These are phyloP conservation scores for Sarcomyxa edulis DNA, from an alignment of 768 basidiomycete species.

Conservation along the genomic window DNA sequence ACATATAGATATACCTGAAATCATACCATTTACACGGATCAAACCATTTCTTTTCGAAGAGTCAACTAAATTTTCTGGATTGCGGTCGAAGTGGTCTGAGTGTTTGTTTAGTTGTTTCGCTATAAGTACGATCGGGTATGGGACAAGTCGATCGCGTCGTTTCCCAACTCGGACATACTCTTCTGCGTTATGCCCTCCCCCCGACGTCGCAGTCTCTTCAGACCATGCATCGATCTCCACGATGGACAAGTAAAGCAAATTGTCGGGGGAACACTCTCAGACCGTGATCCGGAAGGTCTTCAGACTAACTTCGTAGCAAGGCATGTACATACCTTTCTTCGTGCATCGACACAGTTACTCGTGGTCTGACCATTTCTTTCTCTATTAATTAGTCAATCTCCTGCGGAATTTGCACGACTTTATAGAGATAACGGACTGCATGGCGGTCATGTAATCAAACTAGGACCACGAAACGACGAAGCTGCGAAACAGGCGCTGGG, in stretches of 20 bases:
- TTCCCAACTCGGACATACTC: no score
- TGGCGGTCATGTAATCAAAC: constrained; percentile 95
- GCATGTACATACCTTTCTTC: constrained; percentile 33
- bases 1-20: no score
- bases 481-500: constrained; percentile 82
- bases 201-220: constrained; percentile 38
- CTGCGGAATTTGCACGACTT: constrained; percentile 74
- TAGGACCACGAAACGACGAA: constrained; percentile 84
- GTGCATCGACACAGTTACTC: no score
- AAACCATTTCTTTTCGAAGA: no score
- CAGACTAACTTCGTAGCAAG: constrained; percentile 90
- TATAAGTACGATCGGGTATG: no score
- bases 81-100: no score
- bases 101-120: no score
- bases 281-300: constrained; percentile 50
- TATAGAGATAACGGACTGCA: constrained; percentile 65
- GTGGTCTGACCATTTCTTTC: constrained; percentile 7
- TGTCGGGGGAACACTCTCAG: constrained; percentile 89
- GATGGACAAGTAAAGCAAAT: constrained; percentile 97
- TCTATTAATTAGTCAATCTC: constrained; percentile 53
- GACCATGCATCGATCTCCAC: constrained; percentile 97
- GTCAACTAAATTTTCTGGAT: no score
- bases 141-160: no score
- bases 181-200: not conserved
- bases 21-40: no score